Conservation (phyloP, 2,329 filamentous ascomycete genomes). For the Xylaria sp. region DNA sequence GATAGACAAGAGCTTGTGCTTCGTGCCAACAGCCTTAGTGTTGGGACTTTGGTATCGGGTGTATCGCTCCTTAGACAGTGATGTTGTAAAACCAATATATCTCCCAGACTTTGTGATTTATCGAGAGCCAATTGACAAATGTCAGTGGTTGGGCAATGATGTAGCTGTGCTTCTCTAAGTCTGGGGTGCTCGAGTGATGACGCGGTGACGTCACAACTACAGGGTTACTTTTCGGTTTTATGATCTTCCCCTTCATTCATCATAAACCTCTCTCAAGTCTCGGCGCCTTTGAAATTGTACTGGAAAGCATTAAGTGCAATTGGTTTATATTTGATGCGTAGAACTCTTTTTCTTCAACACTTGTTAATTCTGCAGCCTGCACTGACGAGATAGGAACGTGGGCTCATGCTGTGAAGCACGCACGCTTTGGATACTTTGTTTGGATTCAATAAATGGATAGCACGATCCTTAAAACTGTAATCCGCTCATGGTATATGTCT, state of each 20-base stretch:
- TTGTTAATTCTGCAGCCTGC: not conserved
- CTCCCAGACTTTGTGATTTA: not conserved
- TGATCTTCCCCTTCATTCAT: not conserved
- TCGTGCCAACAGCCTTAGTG: not conserved
- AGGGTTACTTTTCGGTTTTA: not conserved
- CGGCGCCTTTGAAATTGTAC: not conserved
- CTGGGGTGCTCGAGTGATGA: slow-evolving; percentile 21
- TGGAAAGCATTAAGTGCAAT: no score
- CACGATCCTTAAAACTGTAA: no score
- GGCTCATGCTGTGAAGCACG: not conserved
- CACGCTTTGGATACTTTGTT: not conserved
- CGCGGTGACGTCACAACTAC: slow-evolving; percentile 29
- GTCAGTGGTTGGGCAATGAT: slow-evolving; percentile 15
- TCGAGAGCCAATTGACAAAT: slow-evolving; percentile 8
- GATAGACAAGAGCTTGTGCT: no score
- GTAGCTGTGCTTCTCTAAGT: slow-evolving; percentile 12
- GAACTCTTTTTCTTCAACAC: not conserved
- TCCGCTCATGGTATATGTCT: not conserved
- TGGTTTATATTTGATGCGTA: not conserved
- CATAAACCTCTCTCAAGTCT: not conserved
- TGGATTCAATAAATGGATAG: not conserved
- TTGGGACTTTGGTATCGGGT: not conserved
- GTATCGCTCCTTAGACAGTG: not conserved
- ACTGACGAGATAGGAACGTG: not conserved
- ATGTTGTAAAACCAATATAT: not conserved